These are phyloP conservation scores for Rosa persica DNA, from an alignment of 306 rosid genomes.

Conservation along the genomic window DNA sequence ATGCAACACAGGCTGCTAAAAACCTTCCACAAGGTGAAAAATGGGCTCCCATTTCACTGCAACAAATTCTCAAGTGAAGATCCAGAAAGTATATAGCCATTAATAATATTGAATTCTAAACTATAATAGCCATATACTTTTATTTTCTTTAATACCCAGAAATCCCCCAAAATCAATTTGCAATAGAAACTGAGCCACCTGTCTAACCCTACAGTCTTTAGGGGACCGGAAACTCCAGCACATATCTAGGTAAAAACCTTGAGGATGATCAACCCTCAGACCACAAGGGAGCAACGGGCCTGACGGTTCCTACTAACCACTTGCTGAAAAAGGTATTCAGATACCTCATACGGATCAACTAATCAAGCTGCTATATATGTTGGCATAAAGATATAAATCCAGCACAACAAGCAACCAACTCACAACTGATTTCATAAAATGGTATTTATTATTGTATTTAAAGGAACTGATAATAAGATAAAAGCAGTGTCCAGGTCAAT, in stretches of 20 bases:
- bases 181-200: not conserved
- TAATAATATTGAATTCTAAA: not conserved
- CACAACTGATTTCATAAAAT: not conserved
- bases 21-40: slow-evolving; percentile 99
- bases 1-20: slow-evolving; percentile 98
- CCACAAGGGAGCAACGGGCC: not conserved
- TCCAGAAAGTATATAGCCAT: slow-evolving; percentile 5
- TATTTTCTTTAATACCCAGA: not conserved
- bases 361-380: not conserved
- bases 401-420: not conserved
- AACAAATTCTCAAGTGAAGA: slow-evolving; percentile 29
- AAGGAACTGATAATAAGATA: slow-evolving; percentile 5
- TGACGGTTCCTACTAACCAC: not conserved
- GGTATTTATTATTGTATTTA: not conserved
- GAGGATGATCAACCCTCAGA: not conserved
- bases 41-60: slow-evolving; percentile 99
- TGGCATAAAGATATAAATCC: not conserved
- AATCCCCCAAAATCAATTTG: not conserved
- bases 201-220: not conserved
- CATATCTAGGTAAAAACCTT: not conserved
- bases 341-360: slow-evolving; percentile 2
- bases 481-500: not conserved
- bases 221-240: not conserved
- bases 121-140: not conserved
- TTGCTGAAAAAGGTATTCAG: not conserved